phyloP scores from a whole-genome alignment of 768 basidiomycete genomes.

The Agaricus sinodeliciosus region DNA sequence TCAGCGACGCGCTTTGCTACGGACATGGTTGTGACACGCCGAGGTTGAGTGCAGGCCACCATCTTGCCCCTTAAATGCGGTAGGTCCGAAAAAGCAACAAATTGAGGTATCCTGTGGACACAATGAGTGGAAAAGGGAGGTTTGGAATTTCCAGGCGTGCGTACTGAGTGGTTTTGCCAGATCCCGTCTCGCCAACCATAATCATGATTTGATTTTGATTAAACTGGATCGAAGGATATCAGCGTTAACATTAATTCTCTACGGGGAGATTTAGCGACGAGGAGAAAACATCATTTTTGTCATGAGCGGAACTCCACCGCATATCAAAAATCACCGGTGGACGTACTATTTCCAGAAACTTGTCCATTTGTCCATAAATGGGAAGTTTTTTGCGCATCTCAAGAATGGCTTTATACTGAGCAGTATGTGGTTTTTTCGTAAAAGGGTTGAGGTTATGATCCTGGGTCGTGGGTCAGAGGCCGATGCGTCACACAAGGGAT shows the following conservation, averaged over 20 bases:
- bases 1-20: slow-evolving; percentile 98
- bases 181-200: slow-evolving; percentile 92
- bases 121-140: slow-evolving; percentile 13
- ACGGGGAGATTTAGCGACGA: slow-evolving; percentile 17
- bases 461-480: slow-evolving; percentile 29
- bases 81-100: slow-evolving; percentile 89
- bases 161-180: slow-evolving; percentile 94
- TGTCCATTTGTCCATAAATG: slow-evolving; percentile 87
- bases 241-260: slow-evolving; percentile 13
- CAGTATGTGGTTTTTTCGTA: slow-evolving; percentile 69
- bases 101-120: slow-evolving; percentile 80
- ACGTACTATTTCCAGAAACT: slow-evolving; percentile 85
- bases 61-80: slow-evolving; percentile 87
- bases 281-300: slow-evolving; percentile 32
- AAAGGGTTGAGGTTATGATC: slow-evolving; percentile 83
- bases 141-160: slow-evolving; percentile 21
- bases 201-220: slow-evolving; percentile 77
- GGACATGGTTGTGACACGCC: slow-evolving; percentile 95
- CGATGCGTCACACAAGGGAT: not conserved
- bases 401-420: slow-evolving; percentile 82
- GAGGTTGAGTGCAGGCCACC: slow-evolving; percentile 94
- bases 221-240: slow-evolving; percentile 40
- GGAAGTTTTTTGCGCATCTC: slow-evolving; percentile 83
- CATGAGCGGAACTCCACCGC: slow-evolving; percentile 36
- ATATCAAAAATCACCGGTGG: slow-evolving; percentile 16